Evolutionary conservation across 164 flowering plant genomes (phyloP), one percentile per base, ranked within the genome.

Genomic region (Magnolia kwangsiensis): DNA sequence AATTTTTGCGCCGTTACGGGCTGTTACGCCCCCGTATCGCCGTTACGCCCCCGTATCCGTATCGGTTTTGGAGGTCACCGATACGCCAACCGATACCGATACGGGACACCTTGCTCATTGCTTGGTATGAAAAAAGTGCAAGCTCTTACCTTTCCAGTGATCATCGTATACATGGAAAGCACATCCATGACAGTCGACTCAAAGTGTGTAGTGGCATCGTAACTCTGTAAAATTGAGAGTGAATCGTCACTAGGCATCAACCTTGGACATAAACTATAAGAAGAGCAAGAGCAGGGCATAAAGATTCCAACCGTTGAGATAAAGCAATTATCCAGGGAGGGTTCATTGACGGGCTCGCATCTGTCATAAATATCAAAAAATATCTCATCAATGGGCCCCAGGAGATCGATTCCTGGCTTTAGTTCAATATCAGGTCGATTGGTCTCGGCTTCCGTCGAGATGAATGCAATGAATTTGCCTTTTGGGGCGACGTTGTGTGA

Each of bases 401-500:
- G 88, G 77, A 95, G 96, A 75, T 92, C 97, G 75, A 95, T 84
- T 75, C 98, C 97, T 4, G 92, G 86, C 88, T 88, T 89, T 50
- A 95, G 81, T 82, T 95, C 98, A 24, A 61, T 64, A 84, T 90
- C 84, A 10, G 98, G 98, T n/a, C 89, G 73, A 75, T 95, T 90
- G 13, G 96, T 93, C 85, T 95, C 98, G 1, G 98, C 98, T 77
- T 93, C 98, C 0, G 97, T 82, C 2, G 98, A 86, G 29, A 95
- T 98, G 86, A 95, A 95, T 37, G 98, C 98, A 81, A 95, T 93
- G 80, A 86, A 95, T 81, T 95, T 95, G 49, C 98, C 98, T 84
- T 92, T 95, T n/a, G 98, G 96, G 59, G 97, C 98, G 82, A 95
- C 98, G 81, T 91, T 92, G 88, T 95, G 98, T 45, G 97, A 82